Evolutionary conservation across 2,329 filamentous ascomycete genomes (phyloP), one percentile per base, ranked within the genome.

Genomic region (Capronia americana): DNA sequence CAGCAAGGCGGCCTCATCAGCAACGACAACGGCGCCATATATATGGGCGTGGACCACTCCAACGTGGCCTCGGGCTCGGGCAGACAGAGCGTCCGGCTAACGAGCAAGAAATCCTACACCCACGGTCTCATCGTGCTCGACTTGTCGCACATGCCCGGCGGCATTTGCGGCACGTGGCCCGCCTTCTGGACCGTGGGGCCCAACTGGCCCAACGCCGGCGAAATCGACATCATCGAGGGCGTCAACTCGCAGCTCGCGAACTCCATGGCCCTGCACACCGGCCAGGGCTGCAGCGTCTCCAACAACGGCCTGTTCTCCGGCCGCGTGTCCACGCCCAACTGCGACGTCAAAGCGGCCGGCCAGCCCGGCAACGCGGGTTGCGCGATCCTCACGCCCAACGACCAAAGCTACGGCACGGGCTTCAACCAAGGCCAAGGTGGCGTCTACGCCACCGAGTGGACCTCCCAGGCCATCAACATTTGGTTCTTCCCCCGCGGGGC

Each of bases 181-280:
- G 88, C 90, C 14, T 77, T 91, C 75, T 86, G 84, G 84, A 82
- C 81, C 55, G 75, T 92, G 38, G 90, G 90, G 17, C 81, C 83
- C n/a, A 78, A 85, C 74, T 93, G 91, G 91, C 91, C 91, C 1
- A 76, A 76, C 50, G 81, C 82, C 7, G 91, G 91, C 55, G 91
- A 93, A 79, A 91, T 94, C 73, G 91, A 94, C 76, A 90, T 93
- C 73, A 87, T 93, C 72, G 91, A 93, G 79, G 90, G 90, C 44
- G 89, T 92, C 71, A 91, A 92, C 79, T 79, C 82, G 24, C 84
- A 87, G 68, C 75, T 79, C 2, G 78, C 82, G 65, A 86, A 90
- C 76, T 78, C 83, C 54, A 82, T 92, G 78, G 89, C 90, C 38
- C 83, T 95, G 17, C 89, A 92, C 81, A 92, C 90, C 1, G 77